Evolutionary conservation across 306 rosid species (phyloP), one percentile per base, ranked within the genome.

Genomic region (Sicyos edulis): DNA sequence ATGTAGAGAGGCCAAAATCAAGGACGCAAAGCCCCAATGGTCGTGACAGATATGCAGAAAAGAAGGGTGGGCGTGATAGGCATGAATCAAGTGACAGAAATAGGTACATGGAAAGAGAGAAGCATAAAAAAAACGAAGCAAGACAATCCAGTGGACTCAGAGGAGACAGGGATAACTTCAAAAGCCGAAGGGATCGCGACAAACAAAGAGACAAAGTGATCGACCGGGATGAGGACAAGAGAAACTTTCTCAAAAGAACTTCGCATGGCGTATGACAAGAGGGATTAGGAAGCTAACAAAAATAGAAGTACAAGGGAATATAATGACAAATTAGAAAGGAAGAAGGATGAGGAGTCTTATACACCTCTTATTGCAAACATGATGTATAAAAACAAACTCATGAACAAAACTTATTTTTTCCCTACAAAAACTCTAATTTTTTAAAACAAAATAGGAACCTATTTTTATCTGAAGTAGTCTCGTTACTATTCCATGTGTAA

Each of bases 171-270:
- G 88, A 80, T 74, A 50, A 79, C 32, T 59, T 10, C 62, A 85
- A 78, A 44, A 87, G 81, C 62, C 82, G 52, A 74, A 86, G 80
- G 71, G 84, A 83, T 73, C 72, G 80, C 66, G 96, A 85, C 63
- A 82, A 32, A 72, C 74, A 79, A 78, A 77, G 78, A 79, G 87
- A 75, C 20, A 15, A n/a, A 42, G 77, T 55, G 37, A n/a, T n/a
- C n/a, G n/a, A 72, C 21, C 52, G 76, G 26, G 66, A 57, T 14
- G 75, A 42, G 1, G 14, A 40, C 10, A 9, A 40, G 75, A 72
- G 55, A 65, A 63, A 53, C 34, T 53, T 52, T 70, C 7, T 7
- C 26, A 70, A 9, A 54, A 70, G 61, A 70, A 16, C 59, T 16
- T 2, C 24, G 7, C 20, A 70, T 50, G 74, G 54, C 56, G 1